Conservation (phyloP, 2,329 filamentous ascomycete genomes). For the Colletotrichum sp. region DNA sequence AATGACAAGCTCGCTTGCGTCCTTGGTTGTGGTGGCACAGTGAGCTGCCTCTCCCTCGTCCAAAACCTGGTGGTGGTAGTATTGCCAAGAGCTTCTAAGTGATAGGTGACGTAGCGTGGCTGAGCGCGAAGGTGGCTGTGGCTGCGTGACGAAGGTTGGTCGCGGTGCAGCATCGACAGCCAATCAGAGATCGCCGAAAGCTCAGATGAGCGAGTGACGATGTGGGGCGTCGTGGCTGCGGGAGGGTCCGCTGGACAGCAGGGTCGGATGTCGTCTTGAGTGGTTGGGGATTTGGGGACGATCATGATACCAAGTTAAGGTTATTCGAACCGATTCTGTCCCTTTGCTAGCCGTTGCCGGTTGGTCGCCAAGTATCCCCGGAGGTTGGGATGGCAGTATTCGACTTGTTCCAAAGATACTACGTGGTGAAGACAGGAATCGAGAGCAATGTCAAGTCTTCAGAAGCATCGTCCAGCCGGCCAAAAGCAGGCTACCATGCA, state of each 20-base stretch:
- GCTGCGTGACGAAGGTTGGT: not conserved
- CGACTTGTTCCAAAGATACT: no score
- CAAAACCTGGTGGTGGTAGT: not conserved
- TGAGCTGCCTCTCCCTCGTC: not conserved
- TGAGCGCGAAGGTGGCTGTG: not conserved
- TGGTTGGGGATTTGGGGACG: not conserved
- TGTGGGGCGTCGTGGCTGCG: not conserved
- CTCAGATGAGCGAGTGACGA: not conserved
- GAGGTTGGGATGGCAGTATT: no score
- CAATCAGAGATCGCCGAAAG: not conserved
- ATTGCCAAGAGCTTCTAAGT: not conserved
- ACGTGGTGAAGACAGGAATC: no score
- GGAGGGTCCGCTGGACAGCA: not conserved
- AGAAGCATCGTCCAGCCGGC: no score
- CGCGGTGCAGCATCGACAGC: not conserved
- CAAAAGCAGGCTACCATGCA: no score
- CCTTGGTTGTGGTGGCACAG: not conserved
- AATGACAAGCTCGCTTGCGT: not conserved
- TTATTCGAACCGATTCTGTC: not conserved
- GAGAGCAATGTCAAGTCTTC: no score
- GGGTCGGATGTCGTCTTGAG: not conserved
- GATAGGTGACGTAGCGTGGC: conserved; percentile 6
- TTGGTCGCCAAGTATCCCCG: no score
- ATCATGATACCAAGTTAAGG: not conserved
- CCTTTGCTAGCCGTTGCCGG: not conserved